Evolutionary conservation across 345 rosid species (phyloP).

Genomic region (Toxicodendron radicans): DNA sequence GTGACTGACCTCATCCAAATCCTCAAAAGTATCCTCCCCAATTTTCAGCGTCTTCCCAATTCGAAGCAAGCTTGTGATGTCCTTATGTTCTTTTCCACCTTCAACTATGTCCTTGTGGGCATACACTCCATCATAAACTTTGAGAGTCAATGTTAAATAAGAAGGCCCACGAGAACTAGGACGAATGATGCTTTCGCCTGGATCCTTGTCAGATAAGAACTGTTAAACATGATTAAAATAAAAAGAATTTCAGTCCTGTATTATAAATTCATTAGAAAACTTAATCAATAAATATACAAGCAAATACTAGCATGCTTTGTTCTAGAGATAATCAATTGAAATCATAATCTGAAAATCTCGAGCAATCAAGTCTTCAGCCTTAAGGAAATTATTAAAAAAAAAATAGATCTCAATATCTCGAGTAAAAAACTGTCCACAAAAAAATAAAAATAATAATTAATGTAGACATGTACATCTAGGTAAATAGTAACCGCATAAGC

Average conservation of each 20-base stretch:
- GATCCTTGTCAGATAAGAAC: slow-evolving; percentile 88
- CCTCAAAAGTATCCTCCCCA: slow-evolving; percentile 98
- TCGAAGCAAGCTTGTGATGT: slow-evolving; percentile 74
- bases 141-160: slow-evolving; percentile 80
- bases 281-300: background rate
- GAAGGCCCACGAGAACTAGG: slow-evolving; percentile 99
- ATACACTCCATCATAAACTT: slow-evolving; percentile 80
- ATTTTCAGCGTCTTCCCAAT: slow-evolving; percentile 93
- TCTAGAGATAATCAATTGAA: background rate
- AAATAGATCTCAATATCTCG: too few species aligned
- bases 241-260: background rate
- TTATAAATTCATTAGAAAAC: background rate
- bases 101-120: slow-evolving; percentile 94
- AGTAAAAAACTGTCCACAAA: too few species aligned
- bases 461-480: too few species aligned
- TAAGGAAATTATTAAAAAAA: too few species aligned
- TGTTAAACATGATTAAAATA: slow-evolving; percentile 27
- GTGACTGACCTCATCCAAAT: slow-evolving; percentile 85
- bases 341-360: too few species aligned
- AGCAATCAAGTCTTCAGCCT: too few species aligned
- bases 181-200: slow-evolving; percentile 93
- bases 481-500: too few species aligned
- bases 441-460: too few species aligned
- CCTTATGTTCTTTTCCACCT: slow-evolving; percentile 89
- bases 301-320: slow-evolving; percentile 1